Percentiles rank a stretch among this genome's conserved stretches.
Conservation (phyloP, 306 rosid species). For the Vigna trinervia region DNA sequence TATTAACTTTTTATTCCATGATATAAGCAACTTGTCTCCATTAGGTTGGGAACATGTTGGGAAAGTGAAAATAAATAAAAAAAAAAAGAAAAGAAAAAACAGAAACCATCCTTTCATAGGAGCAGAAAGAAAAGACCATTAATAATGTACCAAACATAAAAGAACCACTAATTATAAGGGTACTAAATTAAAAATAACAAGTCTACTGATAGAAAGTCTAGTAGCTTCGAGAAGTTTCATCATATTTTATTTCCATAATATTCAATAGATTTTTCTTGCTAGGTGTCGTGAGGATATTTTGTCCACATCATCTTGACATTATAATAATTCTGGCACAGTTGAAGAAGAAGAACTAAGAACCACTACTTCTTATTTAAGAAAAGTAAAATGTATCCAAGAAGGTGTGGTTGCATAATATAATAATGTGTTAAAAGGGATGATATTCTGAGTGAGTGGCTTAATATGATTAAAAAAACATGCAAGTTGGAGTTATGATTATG, state of each 20-base stretch:
- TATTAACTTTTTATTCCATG: not conserved
- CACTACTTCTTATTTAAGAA: not conserved
- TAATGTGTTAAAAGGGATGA: not conserved
- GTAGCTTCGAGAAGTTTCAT: slow-evolving; percentile 32
- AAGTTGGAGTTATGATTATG: not conserved
- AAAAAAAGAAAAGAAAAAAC: not conserved
- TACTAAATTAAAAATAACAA: not conserved
- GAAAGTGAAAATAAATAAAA: too few species aligned
- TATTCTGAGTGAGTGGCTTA: not conserved
- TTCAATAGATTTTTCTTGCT: not conserved
- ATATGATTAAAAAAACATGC: not conserved
- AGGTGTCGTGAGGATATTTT: not conserved
- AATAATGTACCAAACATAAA: not conserved
- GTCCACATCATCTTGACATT: slow-evolving; percentile 7
- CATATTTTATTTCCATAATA: not conserved
- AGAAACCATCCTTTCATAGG: not conserved
- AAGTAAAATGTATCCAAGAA: not conserved
- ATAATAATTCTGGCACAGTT: slow-evolving; percentile 2
- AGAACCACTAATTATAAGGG: slow-evolving; percentile 3
- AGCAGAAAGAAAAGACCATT: not conserved
- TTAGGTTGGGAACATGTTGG: slow-evolving; percentile 7
- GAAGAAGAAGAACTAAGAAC: not conserved
- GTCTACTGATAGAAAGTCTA: not conserved
- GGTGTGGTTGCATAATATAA: not conserved
- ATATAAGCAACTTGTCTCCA: slow-evolving; percentile 9